Base-by-base conservation (phyloP, 352 stramenopile genomes). In the Globisporangium yorkense region DNA sequence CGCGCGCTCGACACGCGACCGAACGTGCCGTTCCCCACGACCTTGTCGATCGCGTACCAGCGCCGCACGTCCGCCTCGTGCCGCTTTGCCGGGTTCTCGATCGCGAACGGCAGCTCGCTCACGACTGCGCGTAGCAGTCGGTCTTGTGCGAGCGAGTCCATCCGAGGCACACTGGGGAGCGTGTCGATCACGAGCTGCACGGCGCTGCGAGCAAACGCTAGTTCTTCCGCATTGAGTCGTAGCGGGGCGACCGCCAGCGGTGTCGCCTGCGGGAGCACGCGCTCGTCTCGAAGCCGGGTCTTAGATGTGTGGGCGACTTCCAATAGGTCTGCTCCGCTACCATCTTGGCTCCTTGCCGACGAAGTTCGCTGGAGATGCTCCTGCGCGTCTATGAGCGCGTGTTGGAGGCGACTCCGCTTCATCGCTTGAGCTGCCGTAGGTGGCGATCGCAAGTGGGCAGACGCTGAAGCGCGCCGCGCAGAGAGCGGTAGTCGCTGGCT, bases 1-100 rank as follows among this genome's bases (percentile, higher is more conserved):
- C 49, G 64, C 21, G 65, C 80, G 15, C 69, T 49, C 33, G 70
- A 68, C 15, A 90, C 74, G 35, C 71, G 66, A 5, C 75, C 77
- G 43, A 87, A 90, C 0, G 80, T 80, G 2, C 77, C 80, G 35
- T 63, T 66, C 7, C 70, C 77, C 43, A 88, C 65, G 31, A 81
- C 66, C 24, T 80, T 75, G 1, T 65, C 74, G 1, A 87, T 27
- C 1, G 37, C 43, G 33, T 90, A 90, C 60, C 72, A 88, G 21
- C 45, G 59, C 2, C 39, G 54, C 15, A 51, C 37, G 7, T 72
- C 56, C 8, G 63, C 43, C 20, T 75, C 54, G 6, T 56, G 10
- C 10, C 59, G 64, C 44, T 73, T 62, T 3, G 10, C 16, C 1
- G 31, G 12, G n/a, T 46, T 53, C 13, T 53, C 48, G 27, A 54